Percentiles rank a stretch among this genome's conserved stretches.
Evolutionary conservation across 768 basidiomycete genomes (phyloP).

Genomic region (Glaciozyma antarctica): DNA sequence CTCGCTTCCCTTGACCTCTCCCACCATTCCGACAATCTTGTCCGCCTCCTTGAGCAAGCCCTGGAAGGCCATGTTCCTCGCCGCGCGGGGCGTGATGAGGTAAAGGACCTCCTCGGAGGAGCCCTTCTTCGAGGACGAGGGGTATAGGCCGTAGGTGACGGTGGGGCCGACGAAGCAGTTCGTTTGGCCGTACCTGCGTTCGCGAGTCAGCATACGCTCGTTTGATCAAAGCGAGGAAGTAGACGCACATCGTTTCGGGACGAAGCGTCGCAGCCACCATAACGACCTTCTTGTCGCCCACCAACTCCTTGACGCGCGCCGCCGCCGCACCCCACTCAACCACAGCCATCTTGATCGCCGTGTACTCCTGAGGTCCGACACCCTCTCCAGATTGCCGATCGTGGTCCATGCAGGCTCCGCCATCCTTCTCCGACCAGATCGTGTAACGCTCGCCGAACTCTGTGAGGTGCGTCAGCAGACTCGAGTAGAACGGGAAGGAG

Average conservation of each 20-base stretch:
- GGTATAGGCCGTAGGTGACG: constrained; percentile 87
- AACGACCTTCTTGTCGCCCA: constrained; percentile 61
- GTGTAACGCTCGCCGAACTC: constrained; percentile 96
- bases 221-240: not conserved
- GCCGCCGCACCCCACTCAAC: constrained; percentile 68
- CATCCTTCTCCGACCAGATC: constrained; percentile 96
- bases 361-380: constrained; percentile 90
- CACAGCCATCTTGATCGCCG: constrained; percentile 88
- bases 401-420: constrained; percentile 99
- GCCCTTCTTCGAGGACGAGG: constrained; percentile 53
- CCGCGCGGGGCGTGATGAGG: constrained; percentile 76
- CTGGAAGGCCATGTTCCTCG: constrained; percentile 97
- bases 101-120: constrained; percentile 59
- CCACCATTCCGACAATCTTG: constrained; percentile 40
- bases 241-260: constrained; percentile 83
- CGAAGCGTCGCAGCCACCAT: constrained; percentile 93
- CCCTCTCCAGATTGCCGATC: constrained; percentile 93
- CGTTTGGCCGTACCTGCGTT: constrained; percentile 82
- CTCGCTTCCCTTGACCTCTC: constrained; percentile 66
- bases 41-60: constrained; percentile 57
- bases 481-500: not conserved
- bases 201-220: not conserved
- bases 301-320: constrained; percentile 52
- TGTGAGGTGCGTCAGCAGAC: not conserved
- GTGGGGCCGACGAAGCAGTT: constrained; percentile 89